These are phyloP conservation scores for Jimgerdemannia lactiflua DNA, from an alignment of 192 early-diverging fungal species.

Conservation along the genomic window DNA sequence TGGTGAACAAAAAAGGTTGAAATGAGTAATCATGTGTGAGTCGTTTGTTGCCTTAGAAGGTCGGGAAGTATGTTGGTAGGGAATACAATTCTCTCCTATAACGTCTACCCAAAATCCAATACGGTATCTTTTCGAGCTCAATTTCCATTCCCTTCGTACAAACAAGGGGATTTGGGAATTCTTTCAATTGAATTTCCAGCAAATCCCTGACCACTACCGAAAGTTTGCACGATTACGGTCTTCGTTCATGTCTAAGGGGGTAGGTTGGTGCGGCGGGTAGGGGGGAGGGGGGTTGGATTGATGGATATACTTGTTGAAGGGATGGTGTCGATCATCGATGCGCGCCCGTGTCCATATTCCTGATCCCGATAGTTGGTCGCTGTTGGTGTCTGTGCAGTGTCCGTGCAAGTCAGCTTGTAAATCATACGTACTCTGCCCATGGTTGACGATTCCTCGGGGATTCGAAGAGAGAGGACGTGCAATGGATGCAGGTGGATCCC, in stretches of 20 bases:
- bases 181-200: background rate
- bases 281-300: background rate
- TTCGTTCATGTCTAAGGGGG: background rate
- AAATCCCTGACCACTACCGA: background rate
- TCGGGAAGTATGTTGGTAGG: background rate
- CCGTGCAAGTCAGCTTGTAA: background rate
- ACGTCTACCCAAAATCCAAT: no score
- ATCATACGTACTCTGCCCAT: slow-evolving; percentile 8
- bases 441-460: background rate
- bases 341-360: background rate
- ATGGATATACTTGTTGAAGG: background rate
- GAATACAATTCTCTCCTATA: no score
- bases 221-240: background rate
- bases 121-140: no score
- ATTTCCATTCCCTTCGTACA: background rate
- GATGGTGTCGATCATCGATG: background rate
- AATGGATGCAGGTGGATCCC: no score
- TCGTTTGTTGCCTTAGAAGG: background rate
- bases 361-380: background rate
- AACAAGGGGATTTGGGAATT: background rate
- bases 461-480: background rate
- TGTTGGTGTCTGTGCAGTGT: background rate
- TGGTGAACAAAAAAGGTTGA: slow-evolving; percentile 7
- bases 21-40: background rate
- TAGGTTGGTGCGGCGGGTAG: background rate